Evolutionary conservation across 1,284 basidiomycete genomes (phyloP).

Genomic region (Trichosporon faecale): DNA sequence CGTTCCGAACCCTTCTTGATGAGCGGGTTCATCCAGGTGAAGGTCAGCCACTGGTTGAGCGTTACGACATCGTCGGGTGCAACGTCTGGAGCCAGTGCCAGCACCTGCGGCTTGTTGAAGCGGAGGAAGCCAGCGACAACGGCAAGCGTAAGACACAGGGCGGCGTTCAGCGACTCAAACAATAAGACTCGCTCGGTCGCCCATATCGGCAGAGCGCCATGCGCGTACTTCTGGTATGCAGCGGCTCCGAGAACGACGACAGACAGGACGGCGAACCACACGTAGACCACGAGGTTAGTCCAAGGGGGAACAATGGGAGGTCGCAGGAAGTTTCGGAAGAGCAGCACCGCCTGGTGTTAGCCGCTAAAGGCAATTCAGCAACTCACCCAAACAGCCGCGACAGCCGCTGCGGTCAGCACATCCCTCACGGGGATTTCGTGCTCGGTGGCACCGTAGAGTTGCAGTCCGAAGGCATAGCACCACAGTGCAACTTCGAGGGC

Average conservation of each 20-base stretch:
- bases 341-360: slow-evolving; percentile 14
- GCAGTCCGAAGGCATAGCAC: slow-evolving; percentile 35
- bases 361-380: background rate
- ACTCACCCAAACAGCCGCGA: slow-evolving; percentile 47
- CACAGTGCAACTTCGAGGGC: slow-evolving; percentile 35
- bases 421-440: background rate
- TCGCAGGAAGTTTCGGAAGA: slow-evolving; percentile 31
- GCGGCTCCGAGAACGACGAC: slow-evolving; percentile 31
- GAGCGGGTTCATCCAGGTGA: slow-evolving; percentile 70
- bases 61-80: slow-evolving; percentile 64
- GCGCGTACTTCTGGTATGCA: slow-evolving; percentile 30
- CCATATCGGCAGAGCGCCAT: slow-evolving; percentile 34
- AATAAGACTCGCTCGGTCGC: slow-evolving; percentile 28
- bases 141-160: slow-evolving; percentile 28
- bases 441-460: slow-evolving; percentile 24
- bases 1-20: slow-evolving; percentile 60
- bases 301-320: slow-evolving; percentile 44
- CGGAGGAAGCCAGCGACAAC: slow-evolving; percentile 32
- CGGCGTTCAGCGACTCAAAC: slow-evolving; percentile 34
- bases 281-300: slow-evolving; percentile 34
- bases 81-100: slow-evolving; percentile 27
- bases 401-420: slow-evolving; percentile 29
- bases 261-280: slow-evolving; percentile 32
- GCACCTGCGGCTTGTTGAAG: slow-evolving; percentile 37
- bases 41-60: slow-evolving; percentile 74